Percentiles rank a stretch among this genome's conserved stretches.
phyloP scores from a whole-genome alignment of 176 grass and related monocot species.

The Lolium multiflorum region DNA sequence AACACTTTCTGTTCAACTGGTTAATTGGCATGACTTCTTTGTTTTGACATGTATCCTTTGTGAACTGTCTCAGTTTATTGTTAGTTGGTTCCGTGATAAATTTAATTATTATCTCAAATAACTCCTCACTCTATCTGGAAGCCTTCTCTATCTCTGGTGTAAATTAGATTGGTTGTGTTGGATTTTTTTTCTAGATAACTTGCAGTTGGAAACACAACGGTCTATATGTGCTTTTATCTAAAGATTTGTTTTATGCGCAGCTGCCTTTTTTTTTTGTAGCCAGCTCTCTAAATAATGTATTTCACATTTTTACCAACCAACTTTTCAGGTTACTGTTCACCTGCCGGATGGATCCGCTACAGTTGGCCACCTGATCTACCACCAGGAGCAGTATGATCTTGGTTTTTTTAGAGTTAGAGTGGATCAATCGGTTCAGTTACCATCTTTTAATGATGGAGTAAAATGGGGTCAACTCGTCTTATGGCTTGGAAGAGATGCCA shows the following conservation, averaged over 20 bases:
- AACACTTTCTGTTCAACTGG: not conserved
- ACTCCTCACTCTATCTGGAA: not conserved
- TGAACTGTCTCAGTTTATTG: not conserved
- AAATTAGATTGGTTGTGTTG: not conserved
- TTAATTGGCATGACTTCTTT: not conserved
- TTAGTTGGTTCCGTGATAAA: not conserved
- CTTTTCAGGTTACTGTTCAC: conserved; percentile 1
- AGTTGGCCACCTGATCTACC: not conserved
- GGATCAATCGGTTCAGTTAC: not conserved
- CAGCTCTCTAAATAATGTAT: not conserved
- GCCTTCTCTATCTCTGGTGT: not conserved
- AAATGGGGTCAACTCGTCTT: not conserved
- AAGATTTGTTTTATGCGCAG: not conserved
- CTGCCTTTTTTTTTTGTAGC: not conserved
- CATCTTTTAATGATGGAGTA: not conserved
- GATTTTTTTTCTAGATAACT: not conserved
- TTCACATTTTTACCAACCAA: not conserved
- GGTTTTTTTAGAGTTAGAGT: not conserved
- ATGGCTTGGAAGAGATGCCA: not conserved
- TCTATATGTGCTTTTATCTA: not conserved
- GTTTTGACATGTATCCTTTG: not conserved
- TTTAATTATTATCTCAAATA: not conserved
- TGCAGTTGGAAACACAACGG: not conserved
- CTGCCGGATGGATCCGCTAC: not conserved
- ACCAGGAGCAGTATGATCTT: conserved; percentile 31